phyloP scores from a whole-genome alignment of 1,139 yeast species.

The Hansenula lynferdii region DNA sequence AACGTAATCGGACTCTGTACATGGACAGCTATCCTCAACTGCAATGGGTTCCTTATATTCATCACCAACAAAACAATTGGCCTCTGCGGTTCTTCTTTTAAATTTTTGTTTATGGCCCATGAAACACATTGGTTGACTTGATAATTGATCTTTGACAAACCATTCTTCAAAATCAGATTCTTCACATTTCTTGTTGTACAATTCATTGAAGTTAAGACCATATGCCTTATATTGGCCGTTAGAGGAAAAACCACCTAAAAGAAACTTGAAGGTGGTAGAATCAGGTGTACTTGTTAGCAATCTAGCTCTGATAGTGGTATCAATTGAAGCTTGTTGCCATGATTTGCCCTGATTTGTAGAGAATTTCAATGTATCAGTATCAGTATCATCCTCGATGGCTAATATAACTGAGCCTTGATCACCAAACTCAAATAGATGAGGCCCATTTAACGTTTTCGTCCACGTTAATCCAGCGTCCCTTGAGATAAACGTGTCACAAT shows the following conservation, averaged over 20 bases:
- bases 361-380: conserved; percentile 37
- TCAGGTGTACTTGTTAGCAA: conserved; percentile 57
- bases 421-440: conserved; percentile 62
- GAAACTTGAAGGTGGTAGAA: conserved; percentile 61
- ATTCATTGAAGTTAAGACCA: conserved; percentile 55
- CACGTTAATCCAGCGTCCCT: conserved; percentile 77
- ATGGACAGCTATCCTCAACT: conserved; percentile 56
- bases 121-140: conserved; percentile 39
- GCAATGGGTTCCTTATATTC: conserved; percentile 56
- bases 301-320: conserved; percentile 39
- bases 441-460: conserved; percentile 51
- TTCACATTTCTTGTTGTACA: conserved; percentile 50
- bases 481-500: conserved; percentile 54
- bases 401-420: conserved; percentile 76
- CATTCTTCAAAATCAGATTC: conserved; percentile 62
- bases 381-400: conserved; percentile 39
- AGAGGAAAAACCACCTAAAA: conserved; percentile 44
- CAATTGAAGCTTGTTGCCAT: conserved; percentile 53
- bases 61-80: conserved; percentile 63
- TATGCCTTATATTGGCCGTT: conserved; percentile 16
- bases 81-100: conserved; percentile 58
- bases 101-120: conserved; percentile 70
- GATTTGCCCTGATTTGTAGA: conserved; percentile 72
- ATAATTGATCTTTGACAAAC: conserved; percentile 42
- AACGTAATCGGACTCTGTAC: conserved; percentile 66